Percentiles rank a stretch among this genome's conserved stretches.
These are phyloP conservation scores for Flaveria sonorensis DNA, from an alignment of 129 eudicot species.

Conservation along the genomic window DNA sequence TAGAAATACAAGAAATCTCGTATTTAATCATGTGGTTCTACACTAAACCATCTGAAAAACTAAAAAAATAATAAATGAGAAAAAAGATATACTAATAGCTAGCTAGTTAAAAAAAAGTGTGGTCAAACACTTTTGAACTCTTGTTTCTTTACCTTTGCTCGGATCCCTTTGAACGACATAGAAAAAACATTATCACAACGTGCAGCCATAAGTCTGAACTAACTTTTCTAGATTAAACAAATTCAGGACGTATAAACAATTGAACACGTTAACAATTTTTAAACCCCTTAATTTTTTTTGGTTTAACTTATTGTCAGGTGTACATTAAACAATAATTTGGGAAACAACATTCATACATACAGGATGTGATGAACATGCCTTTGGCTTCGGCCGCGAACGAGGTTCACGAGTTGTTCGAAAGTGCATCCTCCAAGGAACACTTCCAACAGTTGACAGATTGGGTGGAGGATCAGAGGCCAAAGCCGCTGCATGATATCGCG, in stretches of 20 bases:
- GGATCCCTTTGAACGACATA: slow-evolving; percentile 50
- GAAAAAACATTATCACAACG: slow-evolving; percentile 61
- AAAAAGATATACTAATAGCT: too few species aligned
- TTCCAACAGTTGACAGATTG: slow-evolving; percentile 57
- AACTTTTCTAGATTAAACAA: background rate
- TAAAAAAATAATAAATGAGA: too few species aligned
- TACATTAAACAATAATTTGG: background rate
- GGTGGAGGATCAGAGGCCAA: slow-evolving; percentile 65
- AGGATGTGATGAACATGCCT: slow-evolving; percentile 38
- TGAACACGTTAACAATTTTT: background rate
- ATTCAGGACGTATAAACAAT: background rate
- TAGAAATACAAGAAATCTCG: too few species aligned
- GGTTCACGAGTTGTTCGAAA: slow-evolving; percentile 39
- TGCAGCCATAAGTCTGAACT: slow-evolving; percentile 4
- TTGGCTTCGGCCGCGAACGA: slow-evolving; percentile 36
- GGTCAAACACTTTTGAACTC: background rate
- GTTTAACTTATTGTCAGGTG: too few species aligned
- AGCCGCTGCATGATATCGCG: slow-evolving; percentile 36
- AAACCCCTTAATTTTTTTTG: background rate
- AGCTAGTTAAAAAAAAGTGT: too few species aligned
- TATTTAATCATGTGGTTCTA: too few species aligned
- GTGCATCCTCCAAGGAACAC: slow-evolving; percentile 49
- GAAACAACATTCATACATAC: background rate
- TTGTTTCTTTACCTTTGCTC: slow-evolving; percentile 17
- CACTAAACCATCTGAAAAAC: too few species aligned